Evolutionary conservation across 108 stramenopile genomes (phyloP), one percentile per base, ranked within the genome.

Genomic region (Pseudonitzschia multiseries): DNA sequence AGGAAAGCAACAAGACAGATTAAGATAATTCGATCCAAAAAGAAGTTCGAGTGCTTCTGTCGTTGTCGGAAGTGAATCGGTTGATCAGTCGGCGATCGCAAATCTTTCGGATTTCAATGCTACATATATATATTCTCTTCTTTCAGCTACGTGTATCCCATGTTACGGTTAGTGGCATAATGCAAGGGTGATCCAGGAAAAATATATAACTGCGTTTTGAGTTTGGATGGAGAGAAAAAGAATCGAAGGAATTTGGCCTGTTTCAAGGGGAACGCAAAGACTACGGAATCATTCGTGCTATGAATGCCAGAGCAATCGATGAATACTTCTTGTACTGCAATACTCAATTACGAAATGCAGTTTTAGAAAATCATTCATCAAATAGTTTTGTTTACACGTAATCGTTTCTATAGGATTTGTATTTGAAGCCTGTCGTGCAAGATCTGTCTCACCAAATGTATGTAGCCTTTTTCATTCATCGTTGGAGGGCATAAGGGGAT

Each of bases 1-100:
- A 63, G 33, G 65, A 71, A 14, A 70, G 72, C 40, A 67, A 72
- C 41, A 86, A 86, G 79, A 83, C 88, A 40, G 85, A 86, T 81
- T 84, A 76, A 81, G 29, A 29, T 5, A 69, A 40, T 8, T 48
- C 46, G 18, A 48, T 48, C 46, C 2, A 48, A 14, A 18, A 10
- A 14, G 46, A 48, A 18, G 46, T 14, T 8, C 13, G 46, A 5
- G 46, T 48, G 4, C 46, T 48, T 18, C 46, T 18, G 46, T 18
- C 2, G 18, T 18, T 8, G 12, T 48, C 46, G 18, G 17, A 14
- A 48, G 1, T 48, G 46, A 18, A 10, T 18, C 46, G 13, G 46
- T 48, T 18, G 18, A 10, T 42, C 42, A 42, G 42, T 42, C 42
- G 42, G 8, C 42, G 10, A 10, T 9, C 10, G 6, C 42, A 42